Base-by-base conservation (phyloP, 495 filamentous ascomycete species). In the Lichina pygmaea region DNA sequence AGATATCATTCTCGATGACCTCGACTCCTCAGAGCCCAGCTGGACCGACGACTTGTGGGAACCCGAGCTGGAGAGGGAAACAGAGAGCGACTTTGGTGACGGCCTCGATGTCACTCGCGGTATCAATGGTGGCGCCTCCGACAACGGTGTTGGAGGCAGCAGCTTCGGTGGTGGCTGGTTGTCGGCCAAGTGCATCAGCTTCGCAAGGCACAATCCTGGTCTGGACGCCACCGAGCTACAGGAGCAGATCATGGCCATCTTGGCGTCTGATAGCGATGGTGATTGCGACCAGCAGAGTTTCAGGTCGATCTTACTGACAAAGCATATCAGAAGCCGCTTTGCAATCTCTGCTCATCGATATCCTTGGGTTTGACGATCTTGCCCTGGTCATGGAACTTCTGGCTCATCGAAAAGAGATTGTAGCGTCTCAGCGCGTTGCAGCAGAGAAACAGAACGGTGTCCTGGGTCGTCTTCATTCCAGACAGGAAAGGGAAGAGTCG, bases 281-380 rank as follows among this genome's bases (percentile, higher is more conserved):
- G 43, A 33, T 12, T 33, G 15, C 42, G 12, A n/a, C 12, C 38
- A n/a, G 12, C 38, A 40, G 38, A 16, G 15, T 40, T 40, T 40
- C 12, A 40, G 12, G 38, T 40, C 17, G 38, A 16, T n/a, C 4
- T 40, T n/a, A 40, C 38, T 40, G 38, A n/a, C 24, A 24, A 24
- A 40, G 15, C 65, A 62, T 46, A 63, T 49, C 66, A 31, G 82
- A 93, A 51, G 80, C 85, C 16, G 81, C 86, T 51, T 60, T 95
- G 7, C 89, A 95, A 58, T 84, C 81, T 57, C 71, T 71, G 15
- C 65, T 97, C n/a, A 81, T 78, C 0, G 91, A 97, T 53, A 74
- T 93, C 46, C 64, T 95, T 44, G 89, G 89, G 0, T 94, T 81
- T 54, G 81, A 86, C 47, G 86, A 95, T 52, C 61, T 95, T 11